Evolutionary conservation across 495 filamentous ascomycete species (phyloP).

Genomic region (Trichoderma virens): DNA sequence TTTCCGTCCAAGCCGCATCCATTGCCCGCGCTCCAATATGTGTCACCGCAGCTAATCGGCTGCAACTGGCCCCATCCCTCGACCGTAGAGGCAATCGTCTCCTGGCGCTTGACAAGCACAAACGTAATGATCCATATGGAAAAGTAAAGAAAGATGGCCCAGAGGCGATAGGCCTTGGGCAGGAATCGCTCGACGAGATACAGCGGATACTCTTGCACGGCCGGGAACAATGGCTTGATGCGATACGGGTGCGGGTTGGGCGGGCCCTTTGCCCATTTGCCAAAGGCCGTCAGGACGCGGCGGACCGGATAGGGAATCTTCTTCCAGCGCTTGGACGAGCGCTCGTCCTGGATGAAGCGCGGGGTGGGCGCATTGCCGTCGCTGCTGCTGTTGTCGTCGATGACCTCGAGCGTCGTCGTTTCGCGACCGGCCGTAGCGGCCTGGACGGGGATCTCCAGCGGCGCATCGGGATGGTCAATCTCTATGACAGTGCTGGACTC

Average conservation of each 20-base stretch:
- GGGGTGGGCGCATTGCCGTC: conserved; percentile 26
- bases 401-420: conserved; percentile 16
- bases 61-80: conserved; percentile 59
- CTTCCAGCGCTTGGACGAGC: conserved; percentile 29
- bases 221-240: conserved; percentile 63
- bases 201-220: conserved; percentile 60
- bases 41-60: conserved; percentile 58
- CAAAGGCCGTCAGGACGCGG: conserved; percentile 32
- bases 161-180: conserved; percentile 56
- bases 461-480: conserved; percentile 27
- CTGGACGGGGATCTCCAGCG: conserved; percentile 15
- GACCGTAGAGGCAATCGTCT: conserved; percentile 56
- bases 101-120: conserved; percentile 55
- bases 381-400: conserved; percentile 5
- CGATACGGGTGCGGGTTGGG: conserved; percentile 52
- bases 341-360: conserved; percentile 32
- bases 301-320: conserved; percentile 44
- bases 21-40: conserved; percentile 61
- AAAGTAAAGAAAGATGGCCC: conserved; percentile 54
- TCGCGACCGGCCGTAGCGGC: neutral
- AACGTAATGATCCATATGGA: conserved; percentile 68
- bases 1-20: conserved; percentile 73
- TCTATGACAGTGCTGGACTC: neutral
- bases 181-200: conserved; percentile 52
- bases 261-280: conserved; percentile 66